phyloP scores from a whole-genome alignment of 305 asterid species.

The Solanum hybrid region DNA sequence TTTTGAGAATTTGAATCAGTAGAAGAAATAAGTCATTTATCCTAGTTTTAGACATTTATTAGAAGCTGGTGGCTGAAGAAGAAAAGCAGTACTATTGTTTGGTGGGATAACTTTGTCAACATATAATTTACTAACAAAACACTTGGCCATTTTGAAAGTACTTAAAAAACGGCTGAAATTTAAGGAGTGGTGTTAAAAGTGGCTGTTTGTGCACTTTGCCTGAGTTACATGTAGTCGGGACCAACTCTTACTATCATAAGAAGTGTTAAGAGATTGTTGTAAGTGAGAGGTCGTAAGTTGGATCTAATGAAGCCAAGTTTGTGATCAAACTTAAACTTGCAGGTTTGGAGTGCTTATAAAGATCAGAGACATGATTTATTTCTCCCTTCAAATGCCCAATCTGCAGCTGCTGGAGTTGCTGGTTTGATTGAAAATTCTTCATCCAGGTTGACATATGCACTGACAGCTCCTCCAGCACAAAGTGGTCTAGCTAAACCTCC shows the following conservation, averaged over 20 bases:
- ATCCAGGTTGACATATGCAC: slow-evolving; percentile 71
- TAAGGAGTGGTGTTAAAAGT: neutral
- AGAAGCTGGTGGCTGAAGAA: neutral
- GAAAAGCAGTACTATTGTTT: neutral
- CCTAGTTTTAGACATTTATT: neutral
- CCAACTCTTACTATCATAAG: neutral
- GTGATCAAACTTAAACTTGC: slow-evolving; percentile 15
- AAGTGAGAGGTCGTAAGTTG: neutral
- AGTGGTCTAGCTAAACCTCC: slow-evolving; percentile 41
- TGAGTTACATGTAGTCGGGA: neutral
- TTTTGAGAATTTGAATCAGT: neutral
- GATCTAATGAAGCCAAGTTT: neutral
- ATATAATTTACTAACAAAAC: neutral
- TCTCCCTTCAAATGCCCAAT: slow-evolving; percentile 96
- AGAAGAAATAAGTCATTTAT: neutral
- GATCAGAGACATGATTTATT: slow-evolving; percentile 94
- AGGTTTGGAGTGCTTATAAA: slow-evolving; percentile 98
- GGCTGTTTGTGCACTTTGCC: neutral
- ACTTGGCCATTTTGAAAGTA: neutral
- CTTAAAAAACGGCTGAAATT: neutral
- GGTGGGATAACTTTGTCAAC: neutral
- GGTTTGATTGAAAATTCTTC: slow-evolving; percentile 89
- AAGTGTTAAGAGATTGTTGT: neutral
- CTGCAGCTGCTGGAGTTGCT: slow-evolving; percentile 95
- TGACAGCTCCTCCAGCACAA: slow-evolving; percentile 66